Evolutionary conservation across 1,284 basidiomycete species (phyloP).

Genomic region (Trametes versicolor): DNA sequence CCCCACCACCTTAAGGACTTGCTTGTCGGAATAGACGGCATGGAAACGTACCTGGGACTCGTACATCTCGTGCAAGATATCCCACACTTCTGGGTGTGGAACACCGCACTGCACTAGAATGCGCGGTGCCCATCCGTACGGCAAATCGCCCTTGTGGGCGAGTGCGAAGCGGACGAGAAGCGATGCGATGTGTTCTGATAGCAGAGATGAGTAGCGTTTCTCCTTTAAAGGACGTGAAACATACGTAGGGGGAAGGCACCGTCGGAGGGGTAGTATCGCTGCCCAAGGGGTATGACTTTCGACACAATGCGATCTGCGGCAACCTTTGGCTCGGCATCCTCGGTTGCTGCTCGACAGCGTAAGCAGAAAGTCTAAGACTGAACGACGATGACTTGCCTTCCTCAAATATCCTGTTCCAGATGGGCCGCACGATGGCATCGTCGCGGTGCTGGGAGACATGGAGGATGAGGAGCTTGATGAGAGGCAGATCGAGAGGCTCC

Average conservation of each 20-base stretch:
- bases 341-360: constrained; percentile 51
- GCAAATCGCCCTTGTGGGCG: constrained; percentile 65
- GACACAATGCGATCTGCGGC: constrained; percentile 71
- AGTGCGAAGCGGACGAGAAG: constrained; percentile 78
- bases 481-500: constrained; percentile 85
- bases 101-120: constrained; percentile 82
- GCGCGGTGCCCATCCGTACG: constrained; percentile 83
- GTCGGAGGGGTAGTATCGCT: constrained; percentile 91
- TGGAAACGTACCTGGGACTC: constrained; percentile 76
- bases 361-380: constrained; percentile 1
- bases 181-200: constrained; percentile 71
- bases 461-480: constrained; percentile 90
- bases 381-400: constrained; percentile 60
- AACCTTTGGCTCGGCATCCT: constrained; percentile 58
- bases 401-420: constrained; percentile 91
- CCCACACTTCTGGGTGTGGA: constrained; percentile 82
- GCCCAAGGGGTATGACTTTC: constrained; percentile 77
- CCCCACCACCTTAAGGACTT: background rate
- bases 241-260: constrained; percentile 88
- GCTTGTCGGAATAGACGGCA: no score
- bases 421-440: constrained; percentile 80
- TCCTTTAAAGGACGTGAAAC: constrained; percentile 38
- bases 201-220: background rate
- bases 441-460: constrained; percentile 95
- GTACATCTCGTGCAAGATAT: constrained; percentile 88